phyloP scores from a whole-genome alignment of 2,329 filamentous ascomycete species.

The Tolypocladium nubicola region DNA sequence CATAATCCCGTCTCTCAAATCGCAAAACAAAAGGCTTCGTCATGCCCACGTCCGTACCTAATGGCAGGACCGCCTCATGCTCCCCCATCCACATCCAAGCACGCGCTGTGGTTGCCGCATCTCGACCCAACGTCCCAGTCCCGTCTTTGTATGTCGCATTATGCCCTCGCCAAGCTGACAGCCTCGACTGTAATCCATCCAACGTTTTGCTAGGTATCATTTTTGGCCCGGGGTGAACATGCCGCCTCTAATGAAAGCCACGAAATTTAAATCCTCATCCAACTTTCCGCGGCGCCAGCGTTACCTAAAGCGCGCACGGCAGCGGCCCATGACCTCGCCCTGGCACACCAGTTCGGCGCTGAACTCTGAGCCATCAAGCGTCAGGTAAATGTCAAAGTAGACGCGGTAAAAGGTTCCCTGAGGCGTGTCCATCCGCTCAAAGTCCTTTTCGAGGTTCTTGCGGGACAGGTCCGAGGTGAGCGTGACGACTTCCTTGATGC shows the following conservation, averaged over 20 bases:
- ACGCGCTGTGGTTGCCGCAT: background rate
- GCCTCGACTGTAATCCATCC: background rate
- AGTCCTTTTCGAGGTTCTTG: slow-evolving; percentile 98
- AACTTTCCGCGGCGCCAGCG: background rate
- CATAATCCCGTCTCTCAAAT: slow-evolving; percentile 5
- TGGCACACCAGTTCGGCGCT: slow-evolving; percentile 98
- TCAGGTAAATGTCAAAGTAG: slow-evolving; percentile 75
- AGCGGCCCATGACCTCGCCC: slow-evolving; percentile 96
- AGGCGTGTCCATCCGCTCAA: slow-evolving; percentile 97
- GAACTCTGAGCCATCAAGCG: slow-evolving; percentile 93
- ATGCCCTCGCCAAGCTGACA: background rate
- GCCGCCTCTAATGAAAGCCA: slow-evolving; percentile 2
- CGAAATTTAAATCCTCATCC: background rate
- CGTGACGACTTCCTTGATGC: slow-evolving; percentile 98
- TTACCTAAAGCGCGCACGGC: slow-evolving; percentile 76
- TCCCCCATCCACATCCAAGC: background rate
- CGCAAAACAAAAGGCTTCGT: background rate
- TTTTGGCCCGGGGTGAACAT: background rate
- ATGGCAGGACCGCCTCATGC: background rate
- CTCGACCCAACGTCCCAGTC: background rate
- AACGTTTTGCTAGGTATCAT: slow-evolving; percentile 3
- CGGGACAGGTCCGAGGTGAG: slow-evolving; percentile 92
- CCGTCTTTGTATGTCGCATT: background rate
- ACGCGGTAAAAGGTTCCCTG: slow-evolving; percentile 92
- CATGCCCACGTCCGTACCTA: background rate